phyloP scores from a whole-genome alignment of 2,329 filamentous ascomycete genomes.

The Diaporthe sp. region DNA sequence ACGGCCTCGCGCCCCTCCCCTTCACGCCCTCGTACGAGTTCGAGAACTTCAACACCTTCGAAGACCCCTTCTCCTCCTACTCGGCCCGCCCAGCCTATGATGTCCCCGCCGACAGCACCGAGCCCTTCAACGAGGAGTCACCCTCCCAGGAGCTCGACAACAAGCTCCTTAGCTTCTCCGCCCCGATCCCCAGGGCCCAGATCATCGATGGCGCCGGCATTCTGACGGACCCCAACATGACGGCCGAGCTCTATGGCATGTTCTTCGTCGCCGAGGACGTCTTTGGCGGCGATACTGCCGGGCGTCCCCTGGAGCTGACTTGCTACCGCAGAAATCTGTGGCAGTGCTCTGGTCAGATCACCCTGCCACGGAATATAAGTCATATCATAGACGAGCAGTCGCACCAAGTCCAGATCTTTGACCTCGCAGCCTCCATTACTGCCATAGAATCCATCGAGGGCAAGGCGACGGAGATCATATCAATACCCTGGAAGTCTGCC shows the following conservation, averaged over 20 bases:
- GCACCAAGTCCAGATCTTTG: constrained; percentile 80
- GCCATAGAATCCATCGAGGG: constrained; percentile 94
- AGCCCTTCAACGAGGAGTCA: constrained; percentile 55
- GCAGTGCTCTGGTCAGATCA: constrained; percentile 91
- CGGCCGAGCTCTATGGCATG: constrained; percentile 87
- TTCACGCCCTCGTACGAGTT: constrained; percentile 74
- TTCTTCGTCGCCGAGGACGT: constrained; percentile 90
- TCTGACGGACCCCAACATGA: constrained; percentile 75
- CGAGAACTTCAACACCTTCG: constrained; percentile 73
- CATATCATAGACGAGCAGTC: constrained; percentile 82
- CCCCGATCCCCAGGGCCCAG: constrained; percentile 70
- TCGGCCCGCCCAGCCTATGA: constrained; percentile 63
- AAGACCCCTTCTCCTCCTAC: constrained; percentile 73
- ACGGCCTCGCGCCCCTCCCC: constrained; percentile 60
- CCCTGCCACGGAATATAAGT: constrained; percentile 79
- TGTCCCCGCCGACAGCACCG: constrained; percentile 48
- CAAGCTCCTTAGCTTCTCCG: constrained; percentile 82
- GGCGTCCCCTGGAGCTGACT: constrained; percentile 83
- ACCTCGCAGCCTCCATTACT: constrained; percentile 85
- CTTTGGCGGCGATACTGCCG: constrained; percentile 71
- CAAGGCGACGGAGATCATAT: constrained; percentile 93
- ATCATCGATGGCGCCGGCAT: constrained; percentile 77
- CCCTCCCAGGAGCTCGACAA: constrained; percentile 73
- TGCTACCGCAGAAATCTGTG: constrained; percentile 96
- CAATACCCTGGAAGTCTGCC: constrained; percentile 91